These are phyloP conservation scores for Eucalyptus sp. DNA, from an alignment of 345 rosid species.

Conservation along the genomic window DNA sequence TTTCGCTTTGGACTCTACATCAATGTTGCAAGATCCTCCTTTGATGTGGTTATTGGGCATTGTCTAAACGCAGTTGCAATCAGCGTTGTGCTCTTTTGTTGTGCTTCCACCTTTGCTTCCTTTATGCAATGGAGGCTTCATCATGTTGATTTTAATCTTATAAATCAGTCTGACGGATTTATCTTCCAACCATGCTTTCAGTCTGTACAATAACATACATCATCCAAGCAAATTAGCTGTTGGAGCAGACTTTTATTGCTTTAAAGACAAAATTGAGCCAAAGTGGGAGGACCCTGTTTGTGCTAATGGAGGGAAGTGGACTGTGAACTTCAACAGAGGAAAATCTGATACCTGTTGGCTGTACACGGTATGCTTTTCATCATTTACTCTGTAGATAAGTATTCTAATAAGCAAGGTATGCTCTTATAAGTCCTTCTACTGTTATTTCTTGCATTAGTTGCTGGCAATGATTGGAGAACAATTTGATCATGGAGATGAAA, in stretches of 20 bases:
- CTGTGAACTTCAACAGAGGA: constrained; percentile 26
- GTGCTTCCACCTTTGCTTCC: neutral
- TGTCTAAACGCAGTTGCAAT: neutral
- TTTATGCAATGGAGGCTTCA: neutral
- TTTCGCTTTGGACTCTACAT: neutral
- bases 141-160: neutral
- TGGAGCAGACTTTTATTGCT: constrained; percentile 76
- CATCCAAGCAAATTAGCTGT: constrained; percentile 58
- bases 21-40: neutral
- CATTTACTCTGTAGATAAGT: neutral
- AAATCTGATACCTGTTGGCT: constrained; percentile 76
- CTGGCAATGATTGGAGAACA: constrained; percentile 94
- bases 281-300: constrained; percentile 98
- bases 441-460: constrained; percentile 16
- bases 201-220: constrained; percentile 68
- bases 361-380: constrained; percentile 27
- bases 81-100: neutral
- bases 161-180: neutral
- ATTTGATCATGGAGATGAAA: constrained; percentile 88
- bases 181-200: constrained; percentile 3
- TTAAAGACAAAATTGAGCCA: constrained; percentile 81
- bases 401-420: neutral
- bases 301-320: constrained; percentile 96
- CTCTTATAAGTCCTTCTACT: neutral
- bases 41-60: neutral